Base-by-base conservation (phyloP, 345 rosid species). In the Kandelia obovata region DNA sequence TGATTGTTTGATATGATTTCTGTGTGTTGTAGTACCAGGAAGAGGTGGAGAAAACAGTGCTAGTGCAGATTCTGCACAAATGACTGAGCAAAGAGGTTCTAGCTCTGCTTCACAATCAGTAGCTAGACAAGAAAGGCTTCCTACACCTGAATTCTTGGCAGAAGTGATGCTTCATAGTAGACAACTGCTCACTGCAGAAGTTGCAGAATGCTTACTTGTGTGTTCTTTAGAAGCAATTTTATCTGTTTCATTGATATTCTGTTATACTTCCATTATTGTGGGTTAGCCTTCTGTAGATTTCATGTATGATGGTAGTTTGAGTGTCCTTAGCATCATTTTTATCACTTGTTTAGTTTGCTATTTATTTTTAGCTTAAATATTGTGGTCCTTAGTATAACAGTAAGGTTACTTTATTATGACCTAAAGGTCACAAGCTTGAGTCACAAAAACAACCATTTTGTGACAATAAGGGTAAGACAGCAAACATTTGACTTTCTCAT, bases 131-230 rank as follows among this genome's bases (percentile, higher is more conserved):
- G 86, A 80, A 70, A 81, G 86, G 65, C 86, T 89, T 69, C 96
- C 96, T 57, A 84, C 92, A 26, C 92, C 90, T 59, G 88, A 82
- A 81, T 82, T 86, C 65, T 78, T 89, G 84, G 86, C 90, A 19
- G 89, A 83, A 67, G 82, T 87, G 69, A 60, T 89, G 74, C 66
- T 58, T 57, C 83, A 89, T 70, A 77, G 87, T 62, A 84, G 90
- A 74, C 89, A 79, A 69, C 66, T 89, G 62, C 90, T 87, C 61
- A 65, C 61, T 60, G 88, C 82, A 71, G 90, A 89, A 76, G 83
- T 77, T 73, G 83, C 82, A 62, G 90, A 86, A 72, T 74, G 80
- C 78, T 72, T 87, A 27, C 83, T 66, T 66, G 96, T 89, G 71
- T 66, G 83, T 75, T 69, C 16, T 32, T 69, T 25, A 51, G 37